A percentile compares a stretch with the other conserved stretches of the same genome.
Evolutionary conservation across 164 flowering plant species (phyloP).

Genomic region (Nelumbo lutea): DNA sequence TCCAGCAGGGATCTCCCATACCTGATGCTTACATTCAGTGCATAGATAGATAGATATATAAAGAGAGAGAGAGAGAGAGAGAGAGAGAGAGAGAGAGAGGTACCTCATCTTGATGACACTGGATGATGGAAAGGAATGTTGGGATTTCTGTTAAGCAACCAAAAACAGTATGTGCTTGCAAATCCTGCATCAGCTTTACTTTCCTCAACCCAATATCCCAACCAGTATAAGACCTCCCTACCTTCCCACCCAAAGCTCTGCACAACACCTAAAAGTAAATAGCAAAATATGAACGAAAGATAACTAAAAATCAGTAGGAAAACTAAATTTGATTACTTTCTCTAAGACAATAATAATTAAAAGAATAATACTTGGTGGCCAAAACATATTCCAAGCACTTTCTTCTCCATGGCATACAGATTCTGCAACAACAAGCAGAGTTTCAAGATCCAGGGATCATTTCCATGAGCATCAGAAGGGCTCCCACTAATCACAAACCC

Average conservation of each 20-base stretch:
- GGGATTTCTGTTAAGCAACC: constrained; percentile 33
- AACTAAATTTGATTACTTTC: no score
- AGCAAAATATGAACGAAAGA: no score
- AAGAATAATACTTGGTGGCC: constrained; percentile 61
- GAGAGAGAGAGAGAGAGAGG: not conserved
- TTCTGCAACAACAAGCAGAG: constrained; percentile 56
- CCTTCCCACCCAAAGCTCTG: constrained; percentile 61
- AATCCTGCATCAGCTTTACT: constrained; percentile 42
- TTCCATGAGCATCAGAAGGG: constrained; percentile 67
- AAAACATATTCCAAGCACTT: constrained; percentile 80
- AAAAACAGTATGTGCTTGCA: constrained; percentile 18
- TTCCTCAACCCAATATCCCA: constrained; percentile 61
- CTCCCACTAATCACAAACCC: constrained; percentile 48
- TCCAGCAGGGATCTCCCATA: constrained; percentile 55
- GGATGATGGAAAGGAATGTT: constrained; percentile 16
- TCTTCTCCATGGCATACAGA: constrained; percentile 59
- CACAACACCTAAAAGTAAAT: constrained; percentile 44
- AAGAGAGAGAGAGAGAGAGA: constrained; percentile 8
- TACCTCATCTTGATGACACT: constrained; percentile 54
- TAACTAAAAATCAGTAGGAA: no score
- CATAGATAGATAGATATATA: not conserved
- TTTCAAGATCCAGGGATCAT: constrained; percentile 63
- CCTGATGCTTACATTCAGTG: constrained; percentile 21
- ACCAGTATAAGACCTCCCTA: constrained; percentile 52
- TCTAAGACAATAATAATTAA: no score